Evolutionary conservation across 2,329 filamentous ascomycete genomes (phyloP).

Genomic region (Pseudogymnoascus pannorum): DNA sequence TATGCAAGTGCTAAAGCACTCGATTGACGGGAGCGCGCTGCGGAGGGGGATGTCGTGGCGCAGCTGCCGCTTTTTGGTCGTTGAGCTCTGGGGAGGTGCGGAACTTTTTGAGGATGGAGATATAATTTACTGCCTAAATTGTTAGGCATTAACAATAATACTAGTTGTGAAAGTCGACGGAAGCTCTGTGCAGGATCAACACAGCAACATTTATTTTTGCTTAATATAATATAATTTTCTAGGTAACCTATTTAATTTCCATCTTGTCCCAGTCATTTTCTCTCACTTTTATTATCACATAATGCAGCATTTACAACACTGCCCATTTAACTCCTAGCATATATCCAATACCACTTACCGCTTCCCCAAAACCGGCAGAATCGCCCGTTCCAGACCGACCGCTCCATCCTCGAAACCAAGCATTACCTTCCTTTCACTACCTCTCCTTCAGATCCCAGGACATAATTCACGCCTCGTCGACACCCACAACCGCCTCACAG

Average conservation of each 20-base stretch:
- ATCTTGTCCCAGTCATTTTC: background rate
- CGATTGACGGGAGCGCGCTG: constrained; percentile 2
- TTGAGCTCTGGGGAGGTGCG: constrained; percentile 3
- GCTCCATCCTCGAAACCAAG: constrained; percentile 14
- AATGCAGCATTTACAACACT: background rate
- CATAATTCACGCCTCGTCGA: background rate
- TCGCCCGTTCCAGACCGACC: background rate
- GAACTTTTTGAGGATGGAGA: constrained; percentile 5
- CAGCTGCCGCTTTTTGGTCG: constrained; percentile 2
- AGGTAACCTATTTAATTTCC: background rate
- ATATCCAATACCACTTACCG: constrained; percentile 9
- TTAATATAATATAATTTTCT: background rate
- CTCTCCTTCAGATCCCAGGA: background rate
- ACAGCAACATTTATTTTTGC: background rate
- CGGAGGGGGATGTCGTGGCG: background rate
- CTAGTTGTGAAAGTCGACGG: background rate
- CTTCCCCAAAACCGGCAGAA: background rate
- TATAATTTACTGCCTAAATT: background rate
- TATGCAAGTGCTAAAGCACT: background rate
- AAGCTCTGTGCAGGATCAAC: background rate
- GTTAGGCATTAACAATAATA: background rate
- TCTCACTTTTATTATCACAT: background rate
- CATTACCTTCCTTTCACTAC: background rate
- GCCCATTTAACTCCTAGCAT: background rate
- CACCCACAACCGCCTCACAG: background rate